A percentile compares a stretch with the other conserved stretches of the same genome.
phyloP scores from a whole-genome alignment of 192 early-diverging fungal species.

The Phlyctochytrium arcticum region DNA sequence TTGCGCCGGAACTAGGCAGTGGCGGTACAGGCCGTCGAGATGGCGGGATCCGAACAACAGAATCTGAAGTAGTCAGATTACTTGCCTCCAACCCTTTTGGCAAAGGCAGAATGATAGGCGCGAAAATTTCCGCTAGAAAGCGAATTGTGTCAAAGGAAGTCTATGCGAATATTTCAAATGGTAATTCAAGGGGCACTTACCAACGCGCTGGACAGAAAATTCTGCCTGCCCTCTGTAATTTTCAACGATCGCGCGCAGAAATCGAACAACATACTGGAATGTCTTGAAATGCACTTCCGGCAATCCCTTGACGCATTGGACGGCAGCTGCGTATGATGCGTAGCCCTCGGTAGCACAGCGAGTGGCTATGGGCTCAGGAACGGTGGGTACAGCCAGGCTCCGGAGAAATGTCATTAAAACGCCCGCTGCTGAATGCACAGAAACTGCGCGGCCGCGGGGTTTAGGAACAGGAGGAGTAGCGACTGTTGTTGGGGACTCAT shows the following conservation, averaged over 20 bases:
- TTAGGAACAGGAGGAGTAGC: slow-evolving; percentile 8
- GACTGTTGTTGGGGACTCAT: not conserved
- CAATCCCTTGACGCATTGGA: slow-evolving; percentile 53
- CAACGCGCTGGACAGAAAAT: slow-evolving; percentile 30
- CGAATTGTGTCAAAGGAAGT: not conserved
- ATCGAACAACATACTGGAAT: slow-evolving; percentile 76
- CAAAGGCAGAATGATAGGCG: slow-evolving; percentile 32
- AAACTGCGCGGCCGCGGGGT: slow-evolving; percentile 39
- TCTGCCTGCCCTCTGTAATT: slow-evolving; percentile 28
- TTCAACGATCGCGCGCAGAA: slow-evolving; percentile 64
- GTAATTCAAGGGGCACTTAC: slow-evolving; percentile 32
- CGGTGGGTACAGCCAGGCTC: slow-evolving; percentile 68
- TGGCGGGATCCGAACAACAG: not conserved
- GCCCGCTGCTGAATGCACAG: slow-evolving; percentile 71
- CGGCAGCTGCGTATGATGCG: slow-evolving; percentile 18
- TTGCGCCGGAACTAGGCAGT: too few relatives aligned
- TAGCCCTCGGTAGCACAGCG: slow-evolving; percentile 61
- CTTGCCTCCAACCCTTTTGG: slow-evolving; percentile 10
- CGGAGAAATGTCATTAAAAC: slow-evolving; percentile 67
- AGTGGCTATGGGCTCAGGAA: slow-evolving; percentile 60
- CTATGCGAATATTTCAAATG: not conserved
- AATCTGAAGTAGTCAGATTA: not conserved
- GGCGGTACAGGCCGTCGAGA: too few relatives aligned
- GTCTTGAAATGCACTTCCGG: slow-evolving; percentile 69
- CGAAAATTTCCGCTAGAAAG: slow-evolving; percentile 36